Percentiles rank a stretch among this genome's conserved stretches.
These are phyloP conservation scores for Colletotrichum tabaci DNA, from an alignment of 2,329 filamentous ascomycete genomes.

Conservation along the genomic window DNA sequence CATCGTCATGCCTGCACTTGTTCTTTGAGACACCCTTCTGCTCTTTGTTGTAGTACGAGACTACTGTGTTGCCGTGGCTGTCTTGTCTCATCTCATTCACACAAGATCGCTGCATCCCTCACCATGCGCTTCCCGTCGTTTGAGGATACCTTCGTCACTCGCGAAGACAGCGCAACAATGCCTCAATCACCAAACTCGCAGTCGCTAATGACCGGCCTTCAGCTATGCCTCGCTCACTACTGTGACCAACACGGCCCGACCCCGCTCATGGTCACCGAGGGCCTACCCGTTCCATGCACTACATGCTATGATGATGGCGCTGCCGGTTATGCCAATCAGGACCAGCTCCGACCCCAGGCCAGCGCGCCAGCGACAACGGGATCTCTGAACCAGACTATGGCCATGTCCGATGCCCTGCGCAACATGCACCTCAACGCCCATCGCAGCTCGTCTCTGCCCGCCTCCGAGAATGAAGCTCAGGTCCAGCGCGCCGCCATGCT, in stretches of 20 bases:
- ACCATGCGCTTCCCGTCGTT: conserved; percentile 43
- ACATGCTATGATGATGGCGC: conserved; percentile 68
- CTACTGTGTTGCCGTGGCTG: not conserved
- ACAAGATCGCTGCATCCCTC: conserved; percentile 2
- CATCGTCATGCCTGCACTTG: conserved; percentile 17
- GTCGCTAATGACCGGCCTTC: conserved; percentile 52
- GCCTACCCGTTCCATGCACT: conserved; percentile 72
- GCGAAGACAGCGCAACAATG: conserved; percentile 28
- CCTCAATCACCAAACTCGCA: conserved; percentile 33
- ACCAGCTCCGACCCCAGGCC: conserved; percentile 57
- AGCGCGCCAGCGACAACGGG: conserved; percentile 53
- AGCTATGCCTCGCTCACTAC: conserved; percentile 80
- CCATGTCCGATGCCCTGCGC: conserved; percentile 63
- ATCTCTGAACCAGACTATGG: conserved; percentile 47
- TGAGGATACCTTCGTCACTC: conserved; percentile 33
- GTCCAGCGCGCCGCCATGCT: conserved; percentile 59
- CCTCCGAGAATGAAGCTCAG: conserved; percentile 62
- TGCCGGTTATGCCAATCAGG: conserved; percentile 48
- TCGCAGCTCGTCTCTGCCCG: conserved; percentile 60
- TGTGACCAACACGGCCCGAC: conserved; percentile 80
- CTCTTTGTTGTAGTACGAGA: not conserved
- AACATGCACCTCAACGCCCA: conserved; percentile 61
- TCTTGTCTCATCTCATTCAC: not conserved
- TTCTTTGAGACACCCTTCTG: conserved; percentile 7
- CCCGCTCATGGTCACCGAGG: conserved; percentile 79